Base-by-base conservation (phyloP, 352 stramenopile genomes). In the Phytophthora hibernalis region DNA sequence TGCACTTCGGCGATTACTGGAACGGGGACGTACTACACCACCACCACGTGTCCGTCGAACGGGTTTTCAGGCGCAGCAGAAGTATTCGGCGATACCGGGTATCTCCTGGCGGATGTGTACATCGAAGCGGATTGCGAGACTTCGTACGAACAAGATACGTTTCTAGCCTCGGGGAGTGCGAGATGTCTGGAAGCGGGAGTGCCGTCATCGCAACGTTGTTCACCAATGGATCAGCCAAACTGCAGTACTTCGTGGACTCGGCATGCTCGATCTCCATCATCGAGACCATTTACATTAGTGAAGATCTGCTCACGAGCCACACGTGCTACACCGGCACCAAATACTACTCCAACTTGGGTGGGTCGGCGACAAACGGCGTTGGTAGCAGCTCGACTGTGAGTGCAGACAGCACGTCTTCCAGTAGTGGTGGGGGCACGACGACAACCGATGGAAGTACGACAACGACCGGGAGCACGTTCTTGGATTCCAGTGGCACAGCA, bases 161-260 rank as follows among this genome's bases (percentile, higher is more conserved):
- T 38, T 35, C 30, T 61, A 12, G 42, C 55, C 2, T 61, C 61
- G 16, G 63, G 10, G 42, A 45, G 37, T 61, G 62, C 16, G 30
- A 61, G 18, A 47, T 24, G 21, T 61, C 49, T 2, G 42, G 42
- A 5, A 18, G 37, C 24, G 37, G 44, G 6, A 37, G 30, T 18
- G 26, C 28, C 6, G 54, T 66, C 15, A 66, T 57, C 11, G 49
- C 55, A 11, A 61, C 55, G 10, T n/a, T 66, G 0, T 66, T 51
- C 33, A 54, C 63, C 11, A 71, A 67, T 40, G 63, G 63, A n/a
- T 71, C 63, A 1, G 44, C 50, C 35, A 65, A 71, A 26, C 56
- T 71, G 4, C 40, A 71, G 43, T 65, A 70, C 38, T 70, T 59
- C 21, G 28, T 60, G 28, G 63, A 71, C 35, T 61, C 63, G n/a